Conservation (phyloP, 352 stramenopile species). For the Lagenidium sp. region DNA sequence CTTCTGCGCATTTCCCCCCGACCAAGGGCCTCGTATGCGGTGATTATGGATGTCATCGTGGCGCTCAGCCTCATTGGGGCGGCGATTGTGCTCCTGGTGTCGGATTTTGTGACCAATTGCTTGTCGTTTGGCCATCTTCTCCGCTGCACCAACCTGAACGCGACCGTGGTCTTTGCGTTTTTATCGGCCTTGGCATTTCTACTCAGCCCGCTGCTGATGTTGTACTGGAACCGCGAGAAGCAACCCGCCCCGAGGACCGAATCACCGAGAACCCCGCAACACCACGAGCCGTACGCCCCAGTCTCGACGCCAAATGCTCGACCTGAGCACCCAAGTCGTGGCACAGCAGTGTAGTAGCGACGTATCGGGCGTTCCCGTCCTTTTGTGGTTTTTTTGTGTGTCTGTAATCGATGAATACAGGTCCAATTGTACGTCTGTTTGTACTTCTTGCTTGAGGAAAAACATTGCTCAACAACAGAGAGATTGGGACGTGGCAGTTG, state of each 20-base stretch:
- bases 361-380: too few relatives aligned
- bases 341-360: too few relatives aligned
- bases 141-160: conserved; percentile 15
- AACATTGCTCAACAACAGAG: too few relatives aligned
- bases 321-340: too few relatives aligned
- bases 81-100: conserved; percentile 13
- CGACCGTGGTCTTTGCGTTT: conserved; percentile 11
- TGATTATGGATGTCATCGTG: conserved; percentile 10
- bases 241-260: too few relatives aligned
- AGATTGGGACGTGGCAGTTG: too few relatives aligned
- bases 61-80: conserved; percentile 8
- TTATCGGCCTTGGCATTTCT: conserved; percentile 9
- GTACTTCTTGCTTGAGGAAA: neutral
- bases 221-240: too few relatives aligned
- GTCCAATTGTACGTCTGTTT: neutral
- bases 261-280: too few relatives aligned
- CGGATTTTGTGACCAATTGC: conserved; percentile 16
- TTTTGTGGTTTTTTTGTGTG: too few relatives aligned
- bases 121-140: conserved; percentile 14
- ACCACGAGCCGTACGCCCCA: too few relatives aligned
- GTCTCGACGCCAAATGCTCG: too few relatives aligned
- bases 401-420: neutral
- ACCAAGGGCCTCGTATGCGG: conserved; percentile 6
- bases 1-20: conserved; percentile 7
- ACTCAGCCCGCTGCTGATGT: too few relatives aligned